Base-by-base conservation (phyloP, 371 early-diverging fungal species). In the Massospora cicadina region DNA sequence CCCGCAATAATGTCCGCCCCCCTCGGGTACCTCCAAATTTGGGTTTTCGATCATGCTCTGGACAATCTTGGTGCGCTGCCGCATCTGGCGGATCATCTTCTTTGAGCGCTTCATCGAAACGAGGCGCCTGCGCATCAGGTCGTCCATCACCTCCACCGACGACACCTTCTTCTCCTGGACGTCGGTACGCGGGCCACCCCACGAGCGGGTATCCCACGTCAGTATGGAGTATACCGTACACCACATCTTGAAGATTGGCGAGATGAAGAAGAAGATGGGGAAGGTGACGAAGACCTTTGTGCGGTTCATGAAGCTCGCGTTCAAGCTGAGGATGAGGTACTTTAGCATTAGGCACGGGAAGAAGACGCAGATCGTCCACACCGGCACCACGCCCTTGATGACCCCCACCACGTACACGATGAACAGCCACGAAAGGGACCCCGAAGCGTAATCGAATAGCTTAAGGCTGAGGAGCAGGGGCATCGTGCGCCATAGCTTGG, bases 121-220 rank as follows among this genome's bases (percentile, higher is more conserved):
- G 7, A 33, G 28, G 10, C 62, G 31, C 26, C 32, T 33, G 25
- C n/a, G 24, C 62, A 62, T 62, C 31, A 62, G 43, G 26, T 62
- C 33, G 25, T 62, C 33, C 62, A 62, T 62, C 13, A 59, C 60
- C 31, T 59, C 60, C 12, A 31, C 13, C 29, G 17, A 29, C 30
- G 60, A 59, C n/a, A n/a, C 43, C 43, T 62, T 31, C 43, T 62
- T 62, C 28, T 57, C 58, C 12, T 3, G 12, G 26, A 27, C 58
- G 25, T 62, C 62, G 43, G 62, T 62, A 33, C 62, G 31, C 24
- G 62, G 62, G n/a, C 62, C 62, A 23, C 62, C 62, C 62, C 62
- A 62, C 2, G 33, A 33, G 23, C 62, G 31, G 26, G 62, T 62
- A 23, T 62, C 62, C 62, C 62, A 62, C 17, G 62, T 62, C 43